Base-by-base conservation (phyloP, 345 rosid species). In the Eucalyptus tenuipes region DNA sequence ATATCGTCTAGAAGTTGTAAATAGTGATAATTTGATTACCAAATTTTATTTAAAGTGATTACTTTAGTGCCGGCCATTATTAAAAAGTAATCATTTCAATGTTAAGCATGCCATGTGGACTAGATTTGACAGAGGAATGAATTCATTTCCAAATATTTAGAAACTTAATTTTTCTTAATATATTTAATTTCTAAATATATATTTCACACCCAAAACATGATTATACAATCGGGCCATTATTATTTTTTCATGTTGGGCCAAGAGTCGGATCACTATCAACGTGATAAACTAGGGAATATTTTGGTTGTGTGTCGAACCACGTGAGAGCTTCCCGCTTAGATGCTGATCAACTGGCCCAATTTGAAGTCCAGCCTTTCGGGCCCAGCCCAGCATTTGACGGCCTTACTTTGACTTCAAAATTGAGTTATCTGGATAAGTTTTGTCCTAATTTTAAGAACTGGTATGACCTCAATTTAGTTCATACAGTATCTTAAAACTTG, bases 1-100 rank as follows among this genome's bases (percentile, higher is more conserved):
- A 50, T 17, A 3, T 17, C 1, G 1, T 50, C 22, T 50, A 50
- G 7, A 50, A 50, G 55, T 50, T 50, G 55, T 50, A 50, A 50
- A 17, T 50, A 50, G 4, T 50, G 22, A 7, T 50, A 0, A 50
- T 50, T 50, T 50, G 4, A 50, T 3, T 17, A 3, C 1, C 8
- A 50, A 50, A 50, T 50, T 17, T 50, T 7, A 17, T 50, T 50
- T 50, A 17, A 50, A 50, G 55, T 17, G 22, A 7, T 50, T 17
- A 50, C 4, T 50, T 50, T 3, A 17, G 55, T 50, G 22, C 4
- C 2, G 4, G 9, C 7, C 20, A 16, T 49, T 49, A 1, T 49
- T 49, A 49, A 49, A 49, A 50, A 17, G 49, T 1, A 17, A 3
- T 7, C 8, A 16, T 7, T 50, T 50, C 7, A 16, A 3, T 49